Base-by-base conservation (phyloP, 805 yeast genomes). In the Saccharomycopsis javanensis region DNA sequence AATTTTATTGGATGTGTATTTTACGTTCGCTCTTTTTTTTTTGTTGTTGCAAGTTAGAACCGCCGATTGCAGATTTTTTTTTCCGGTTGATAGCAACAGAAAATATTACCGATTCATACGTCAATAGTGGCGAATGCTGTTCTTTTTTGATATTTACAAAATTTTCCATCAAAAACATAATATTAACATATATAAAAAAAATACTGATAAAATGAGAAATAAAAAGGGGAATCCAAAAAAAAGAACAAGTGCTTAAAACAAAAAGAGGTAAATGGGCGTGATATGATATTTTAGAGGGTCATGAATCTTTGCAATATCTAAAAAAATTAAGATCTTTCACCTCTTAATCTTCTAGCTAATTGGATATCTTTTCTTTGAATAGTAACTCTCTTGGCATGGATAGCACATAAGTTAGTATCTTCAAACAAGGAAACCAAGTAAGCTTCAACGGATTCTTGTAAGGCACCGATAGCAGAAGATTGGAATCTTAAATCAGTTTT, bases 361-460 rank as follows among this genome's bases (percentile, higher is more conserved):
- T 91, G 96, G 73, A 92, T 88, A 75, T 92, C 99, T 79, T 91
- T 91, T 88, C 90, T 92, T 82, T 89, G 96, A 71, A 92, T 89
- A 64, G 99, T 92, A 67, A 92, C 98, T 79, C 99, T 86, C 85
- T 94, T 92, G 69, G 98, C 99, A 77, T 92, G 99, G 66, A 90
- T 88, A 64, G 98, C 97, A 79, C 97, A 94, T 79, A 92, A 82
- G 80, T 91, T 92, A 65, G 98, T 94, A 75, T 94, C 98, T 80
- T 92, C 98, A 67, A 92, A 94, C 69, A 92, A 77, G 61, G 96
- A 88, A 56, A 92, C 97, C 68, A 94, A 80, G 82, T 90, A 94
- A 69, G 97, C 97, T 80, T 92, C 99, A 62, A 92, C 96, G 63
- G 98, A 91, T 78, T 94, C 99, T 76, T 92, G 99, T 68, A 92